These are phyloP conservation scores for Arthrinium phaeospermum DNA, from an alignment of 2,329 filamentous ascomycete species.

Conservation along the genomic window DNA sequence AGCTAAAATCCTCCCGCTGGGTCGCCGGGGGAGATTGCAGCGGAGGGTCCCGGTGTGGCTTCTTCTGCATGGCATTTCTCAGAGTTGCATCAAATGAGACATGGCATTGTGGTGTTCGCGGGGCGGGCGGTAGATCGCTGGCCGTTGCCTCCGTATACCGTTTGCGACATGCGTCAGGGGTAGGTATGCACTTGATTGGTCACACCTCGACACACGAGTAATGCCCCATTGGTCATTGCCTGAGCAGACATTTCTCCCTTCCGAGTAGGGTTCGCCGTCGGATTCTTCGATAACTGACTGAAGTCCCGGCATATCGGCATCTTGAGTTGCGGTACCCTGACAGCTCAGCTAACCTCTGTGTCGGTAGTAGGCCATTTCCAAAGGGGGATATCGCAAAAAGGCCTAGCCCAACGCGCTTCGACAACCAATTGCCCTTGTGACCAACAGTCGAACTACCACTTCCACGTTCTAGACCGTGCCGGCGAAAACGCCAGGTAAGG, in stretches of 20 bases:
- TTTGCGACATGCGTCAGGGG: background rate
- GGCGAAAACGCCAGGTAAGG: background rate
- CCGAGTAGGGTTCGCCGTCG: background rate
- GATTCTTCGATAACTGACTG: no score
- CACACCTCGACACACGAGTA: background rate
- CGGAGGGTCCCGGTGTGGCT: background rate
- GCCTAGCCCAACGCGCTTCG: background rate
- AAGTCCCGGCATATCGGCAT: no score
- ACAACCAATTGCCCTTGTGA: background rate
- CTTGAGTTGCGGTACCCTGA: background rate
- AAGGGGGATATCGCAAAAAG: background rate
- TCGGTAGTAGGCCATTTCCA: no score
- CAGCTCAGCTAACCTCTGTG: no score
- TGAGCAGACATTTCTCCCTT: background rate
- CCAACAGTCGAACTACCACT: background rate
- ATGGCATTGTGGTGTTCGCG: constrained; percentile 6
- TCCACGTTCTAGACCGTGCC: background rate
- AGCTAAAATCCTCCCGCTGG: background rate
- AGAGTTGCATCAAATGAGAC: background rate
- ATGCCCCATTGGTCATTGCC: background rate
- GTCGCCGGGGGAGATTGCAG: background rate
- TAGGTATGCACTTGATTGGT: background rate
- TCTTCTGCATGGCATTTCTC: background rate
- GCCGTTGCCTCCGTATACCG: background rate
- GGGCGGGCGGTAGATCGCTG: background rate